Evolutionary conservation across 306 rosid genomes (phyloP), one percentile per base, ranked within the genome.

Genomic region (Ammopiptanthus mongolicus): DNA sequence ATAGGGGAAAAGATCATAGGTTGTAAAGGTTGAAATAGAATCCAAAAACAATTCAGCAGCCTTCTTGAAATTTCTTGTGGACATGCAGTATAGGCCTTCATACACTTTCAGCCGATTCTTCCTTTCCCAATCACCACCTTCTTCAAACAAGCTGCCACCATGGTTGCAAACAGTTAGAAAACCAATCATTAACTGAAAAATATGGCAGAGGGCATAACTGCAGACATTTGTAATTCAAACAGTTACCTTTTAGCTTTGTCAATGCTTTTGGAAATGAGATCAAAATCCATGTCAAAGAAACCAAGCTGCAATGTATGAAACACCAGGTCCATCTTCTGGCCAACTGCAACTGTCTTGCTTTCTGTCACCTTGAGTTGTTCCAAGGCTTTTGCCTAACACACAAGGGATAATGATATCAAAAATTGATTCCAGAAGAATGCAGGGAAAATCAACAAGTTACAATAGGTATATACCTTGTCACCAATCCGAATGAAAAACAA

Each of bases 51-150:
- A 72, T 74, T 58, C 46, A 2, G 97, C 91, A 77, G 99, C 99
- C 87, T 92, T 88, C 91, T 85, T 87, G 78, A 95, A 92, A 85
- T 92, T 95, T 41, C 98, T 87, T 62, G 93, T 92, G 58, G 98
- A 87, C 98, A 95, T 86, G 89, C 90, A 90, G 84, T 74, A 92
- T 82, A 95, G 71, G 81, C 99, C 97, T 84, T 95, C 99, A 52
- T 95, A 95, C 52, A 95, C 97, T 90, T 95, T 92, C 84, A 95
- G 70, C 7, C 99, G 82, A 52, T 95, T 95, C 90, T 95, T 95
- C 85, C 98, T 87, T 84, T 95, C 98, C 98, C 98, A 95, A 77
- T 95, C 98, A 77, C 98, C 98, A 41, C 98, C 98, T 85, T 95
- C 98, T 86, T 95, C 98, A 86, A 95, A 95, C 90, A 95, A 91